These are phyloP conservation scores for Fonsecaea monophora DNA, from an alignment of 2,329 filamentous ascomycete genomes.

Conservation along the genomic window DNA sequence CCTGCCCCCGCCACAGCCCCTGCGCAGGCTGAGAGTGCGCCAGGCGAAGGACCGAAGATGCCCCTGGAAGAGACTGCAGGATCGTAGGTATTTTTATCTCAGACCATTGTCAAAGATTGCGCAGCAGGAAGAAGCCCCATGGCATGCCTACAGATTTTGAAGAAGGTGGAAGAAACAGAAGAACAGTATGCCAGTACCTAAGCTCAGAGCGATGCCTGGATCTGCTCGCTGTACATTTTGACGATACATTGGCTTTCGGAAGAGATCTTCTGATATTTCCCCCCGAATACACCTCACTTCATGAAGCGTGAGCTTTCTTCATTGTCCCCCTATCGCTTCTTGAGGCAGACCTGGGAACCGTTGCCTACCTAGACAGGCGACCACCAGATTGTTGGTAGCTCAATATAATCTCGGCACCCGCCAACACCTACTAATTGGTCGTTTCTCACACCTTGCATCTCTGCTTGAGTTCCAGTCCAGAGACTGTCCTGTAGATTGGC, in stretches of 20 bases:
- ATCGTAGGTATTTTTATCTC: neutral
- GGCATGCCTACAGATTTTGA: neutral
- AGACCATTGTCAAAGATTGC: neutral
- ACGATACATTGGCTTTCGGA: slow-evolving; percentile 3
- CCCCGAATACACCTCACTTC: neutral
- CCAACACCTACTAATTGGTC: neutral
- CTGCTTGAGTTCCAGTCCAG: neutral
- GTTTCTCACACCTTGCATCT: neutral
- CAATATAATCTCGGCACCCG: neutral
- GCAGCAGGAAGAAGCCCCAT: neutral
- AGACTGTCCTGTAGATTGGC: neutral
- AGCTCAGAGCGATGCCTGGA: neutral
- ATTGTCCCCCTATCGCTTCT: neutral
- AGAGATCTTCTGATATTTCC: slow-evolving; percentile 1
- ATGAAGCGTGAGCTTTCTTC: neutral
- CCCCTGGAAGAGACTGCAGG: slow-evolving; percentile 13
- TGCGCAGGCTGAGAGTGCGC: slow-evolving; percentile 28
- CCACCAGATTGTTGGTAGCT: neutral
- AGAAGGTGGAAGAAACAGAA: slow-evolving; percentile 1
- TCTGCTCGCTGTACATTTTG: slow-evolving; percentile 2
- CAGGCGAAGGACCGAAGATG: slow-evolving; percentile 28
- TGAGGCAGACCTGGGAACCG: neutral
- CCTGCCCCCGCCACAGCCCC: slow-evolving; percentile 28
- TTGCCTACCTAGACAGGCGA: neutral
- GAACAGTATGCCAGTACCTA: neutral